Evolutionary conservation across 1,139 yeast species (phyloP), one percentile per base, ranked within the genome.

Genomic region (Candida sp.): DNA sequence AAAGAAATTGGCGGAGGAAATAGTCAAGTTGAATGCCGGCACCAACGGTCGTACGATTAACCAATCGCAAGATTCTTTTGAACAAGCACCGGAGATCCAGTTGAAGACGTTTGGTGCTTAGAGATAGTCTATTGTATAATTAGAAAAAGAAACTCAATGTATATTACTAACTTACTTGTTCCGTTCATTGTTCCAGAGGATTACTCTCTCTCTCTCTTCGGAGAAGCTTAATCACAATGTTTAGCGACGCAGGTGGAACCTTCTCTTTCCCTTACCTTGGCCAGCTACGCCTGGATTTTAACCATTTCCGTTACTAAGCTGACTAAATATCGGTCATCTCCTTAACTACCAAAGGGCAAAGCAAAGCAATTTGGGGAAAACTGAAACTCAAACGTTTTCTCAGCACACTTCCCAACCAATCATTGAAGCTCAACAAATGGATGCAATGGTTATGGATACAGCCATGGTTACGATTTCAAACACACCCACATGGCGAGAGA

Each of bases 1-100:
- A 58, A 75, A 72, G 53, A 48, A 51, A 7, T 53, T 65, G 17
- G 69, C 80, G 1, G 85, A 82, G 56, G 65, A 62, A 17, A 65
- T 84, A 54, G 79, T 83, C 7, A 69, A 64, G 51, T 42, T 55
- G 12, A 50, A 52, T 7, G 49, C 59, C 7, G 41, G 32, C 5
- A 44, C 39, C 5, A 50, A 48, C 5, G 47, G 53, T 2, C 23
- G 31, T 7, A 49, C 48, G 2, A 49, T 37, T n/a, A 46, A 50
- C 3, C 32, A 44, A 11, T 35, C 46, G 6, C 40, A 37, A 5
- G 52, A 49, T 6, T 38, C 49, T n/a, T 43, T 41, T 37, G 56
- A 54, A 25, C 66, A 62, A 26, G 63, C 58, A 30, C 62, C 67
- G 1, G 66, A 61, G 44, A 74, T 75, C 39, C 69, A 72, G 51